Conservation (phyloP, 306 rosid genomes). For the Acacia acuminata region DNA sequence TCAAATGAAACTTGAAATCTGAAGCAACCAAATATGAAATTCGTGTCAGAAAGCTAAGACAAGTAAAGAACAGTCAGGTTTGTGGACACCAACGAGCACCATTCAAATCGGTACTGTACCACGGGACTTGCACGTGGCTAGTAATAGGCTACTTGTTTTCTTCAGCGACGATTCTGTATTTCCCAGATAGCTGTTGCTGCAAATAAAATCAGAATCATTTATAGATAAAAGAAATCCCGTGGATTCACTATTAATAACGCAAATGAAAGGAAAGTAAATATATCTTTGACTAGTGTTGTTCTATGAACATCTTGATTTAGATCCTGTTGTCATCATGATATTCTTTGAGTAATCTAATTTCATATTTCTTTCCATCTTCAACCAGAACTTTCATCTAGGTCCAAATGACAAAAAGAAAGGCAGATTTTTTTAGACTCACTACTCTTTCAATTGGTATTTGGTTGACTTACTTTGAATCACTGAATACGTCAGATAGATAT, state of each 20-base stretch:
- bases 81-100: background rate
- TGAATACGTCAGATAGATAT: background rate
- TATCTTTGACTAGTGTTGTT: background rate
- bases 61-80: background rate
- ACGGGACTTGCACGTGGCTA: background rate
- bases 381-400: background rate
- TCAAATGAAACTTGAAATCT: background rate
- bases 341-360: background rate
- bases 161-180: slow-evolving; percentile 80
- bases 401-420: background rate
- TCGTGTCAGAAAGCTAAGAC: background rate
- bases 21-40: background rate
- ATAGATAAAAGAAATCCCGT: slow-evolving; percentile 18
- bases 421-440: background rate
- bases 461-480: background rate
- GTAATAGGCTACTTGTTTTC: slow-evolving; percentile 33
- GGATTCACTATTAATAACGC: background rate
- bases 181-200: slow-evolving; percentile 92
- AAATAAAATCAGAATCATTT: slow-evolving; percentile 30
- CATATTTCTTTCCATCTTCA: background rate
- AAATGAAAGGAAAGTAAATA: background rate
- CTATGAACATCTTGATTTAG: background rate
- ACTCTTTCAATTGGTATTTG: background rate
- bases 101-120: background rate
- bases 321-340: background rate